phyloP scores from a whole-genome alignment of 139 green algal species.

The Pseudopediastrum boryanum region DNA sequence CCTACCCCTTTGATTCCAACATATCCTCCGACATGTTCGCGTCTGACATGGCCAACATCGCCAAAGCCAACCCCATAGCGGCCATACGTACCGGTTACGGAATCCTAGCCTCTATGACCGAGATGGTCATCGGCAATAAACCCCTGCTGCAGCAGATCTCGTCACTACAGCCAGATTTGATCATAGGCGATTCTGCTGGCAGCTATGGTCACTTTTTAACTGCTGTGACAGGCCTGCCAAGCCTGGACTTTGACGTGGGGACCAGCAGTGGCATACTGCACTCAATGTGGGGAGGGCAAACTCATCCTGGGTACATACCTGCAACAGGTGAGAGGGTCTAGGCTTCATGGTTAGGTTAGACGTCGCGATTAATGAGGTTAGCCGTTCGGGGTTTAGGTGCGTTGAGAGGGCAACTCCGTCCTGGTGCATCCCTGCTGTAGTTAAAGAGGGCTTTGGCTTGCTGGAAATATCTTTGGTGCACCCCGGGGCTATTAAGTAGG shows the following conservation, averaged over 20 bases:
- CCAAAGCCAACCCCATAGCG: not conserved
- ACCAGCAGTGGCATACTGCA: slow-evolving; percentile 36
- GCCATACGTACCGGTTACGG: slow-evolving; percentile 21
- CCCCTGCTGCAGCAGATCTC: not conserved
- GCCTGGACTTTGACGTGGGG: slow-evolving; percentile 34
- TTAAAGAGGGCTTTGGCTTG: too few species aligned
- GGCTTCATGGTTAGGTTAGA: too few species aligned
- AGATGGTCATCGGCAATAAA: slow-evolving; percentile 9
- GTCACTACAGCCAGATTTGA: slow-evolving; percentile 5
- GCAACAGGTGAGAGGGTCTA: slow-evolving; percentile 16
- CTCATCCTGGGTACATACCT: slow-evolving; percentile 28
- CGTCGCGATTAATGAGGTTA: too few species aligned
- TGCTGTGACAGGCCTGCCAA: not conserved
- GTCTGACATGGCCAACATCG: slow-evolving; percentile 20
- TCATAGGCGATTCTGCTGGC: slow-evolving; percentile 26
- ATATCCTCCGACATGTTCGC: slow-evolving; percentile 33
- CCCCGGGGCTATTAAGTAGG: too few species aligned
- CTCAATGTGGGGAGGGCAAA: not conserved
- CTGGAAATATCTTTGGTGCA: too few species aligned
- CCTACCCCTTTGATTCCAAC: slow-evolving; percentile 23
- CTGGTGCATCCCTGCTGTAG: too few species aligned
- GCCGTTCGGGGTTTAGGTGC: too few species aligned
- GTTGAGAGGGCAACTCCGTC: too few species aligned
- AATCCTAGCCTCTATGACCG: slow-evolving; percentile 22
- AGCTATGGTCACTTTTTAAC: slow-evolving; percentile 28